Base-by-base conservation (phyloP, 179 eudicot species). In the Spergularia azorica region DNA sequence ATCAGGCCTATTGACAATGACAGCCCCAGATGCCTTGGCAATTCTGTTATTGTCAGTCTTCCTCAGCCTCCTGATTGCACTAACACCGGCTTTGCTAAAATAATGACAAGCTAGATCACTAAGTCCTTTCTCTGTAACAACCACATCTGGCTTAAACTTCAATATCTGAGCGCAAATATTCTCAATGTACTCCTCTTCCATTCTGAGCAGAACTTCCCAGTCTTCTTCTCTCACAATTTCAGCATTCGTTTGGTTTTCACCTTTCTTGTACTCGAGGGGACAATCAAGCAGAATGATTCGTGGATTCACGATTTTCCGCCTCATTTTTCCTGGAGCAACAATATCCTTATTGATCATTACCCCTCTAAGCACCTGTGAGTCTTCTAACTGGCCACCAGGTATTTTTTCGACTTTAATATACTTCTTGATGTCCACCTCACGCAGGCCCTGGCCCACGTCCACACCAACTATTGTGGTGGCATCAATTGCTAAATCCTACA, bases 171-270 rank as follows among this genome's bases (percentile, higher is more conserved):
- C 58, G 16, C 96, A 92, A 17, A 94, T 77, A 71, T 84, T 89
- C 83, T 92, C 91, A 82, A 94, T 92, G 85, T 83, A 94, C 83
- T 89, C 96, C 86, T 94, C 97, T 78, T 94, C 97, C 96, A 94
- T 85, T 85, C 86, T 91, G 51, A 92, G 83, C 16, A 94, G 84
- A 60, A 90, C 90, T 57, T 87, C 92, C 98, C 97, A 95, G 73
- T 95, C 97, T 80, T 95, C 97, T 86, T 95, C 98, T 82, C 73
- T 87, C 63, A 92, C 76, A 77, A 94, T 80, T 86, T 94, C 98
- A 15, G 98, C 98, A 88, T 94, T 94, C 32, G 98, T 94, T 82
- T 94, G 98, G 80, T 94, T 93, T 86, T 94, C 97, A 16, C 98
- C 98, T 78, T 94, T 94, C 86, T 94, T 94, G 85, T 94, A 94